phyloP scores from a whole-genome alignment of 352 stramenopile species.

The Globisporangium mamillatum region DNA sequence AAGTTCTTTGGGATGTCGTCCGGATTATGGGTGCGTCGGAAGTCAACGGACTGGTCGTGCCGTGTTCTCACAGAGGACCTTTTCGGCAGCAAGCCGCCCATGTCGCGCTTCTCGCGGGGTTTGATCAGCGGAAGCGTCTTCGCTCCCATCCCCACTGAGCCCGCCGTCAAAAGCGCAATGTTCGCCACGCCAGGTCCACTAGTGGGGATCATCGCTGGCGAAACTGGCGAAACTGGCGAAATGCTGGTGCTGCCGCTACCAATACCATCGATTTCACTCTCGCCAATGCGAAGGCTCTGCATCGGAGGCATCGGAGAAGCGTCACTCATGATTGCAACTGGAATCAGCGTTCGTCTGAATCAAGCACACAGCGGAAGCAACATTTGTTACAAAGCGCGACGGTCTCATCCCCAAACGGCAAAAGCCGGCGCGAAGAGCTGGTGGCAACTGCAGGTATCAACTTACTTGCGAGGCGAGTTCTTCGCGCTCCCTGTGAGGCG shows the following conservation, averaged over 20 bases:
- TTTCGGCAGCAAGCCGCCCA: constrained; percentile 70
- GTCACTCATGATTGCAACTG: constrained; percentile 5
- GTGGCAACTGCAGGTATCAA: background rate
- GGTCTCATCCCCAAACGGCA: background rate
- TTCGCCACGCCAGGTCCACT: constrained; percentile 2
- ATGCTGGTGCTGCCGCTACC: background rate
- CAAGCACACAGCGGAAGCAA: background rate
- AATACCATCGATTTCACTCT: background rate
- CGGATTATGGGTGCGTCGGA: constrained; percentile 66
- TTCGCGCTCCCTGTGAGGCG: constrained; percentile 12
- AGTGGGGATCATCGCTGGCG: background rate
- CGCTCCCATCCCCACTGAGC: constrained; percentile 31
- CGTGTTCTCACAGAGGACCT: constrained; percentile 58
- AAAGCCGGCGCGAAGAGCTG: background rate
- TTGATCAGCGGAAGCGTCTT: constrained; percentile 49
- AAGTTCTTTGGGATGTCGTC: constrained; percentile 76
- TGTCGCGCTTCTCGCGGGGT: constrained; percentile 48
- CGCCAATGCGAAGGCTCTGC: constrained; percentile 10
- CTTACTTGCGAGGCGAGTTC: constrained; percentile 15
- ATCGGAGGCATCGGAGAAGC: constrained; percentile 13
- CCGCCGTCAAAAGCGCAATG: constrained; percentile 9
- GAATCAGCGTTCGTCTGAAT: constrained; percentile 16
- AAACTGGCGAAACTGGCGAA: constrained; percentile 9
- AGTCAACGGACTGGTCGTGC: constrained; percentile 61
- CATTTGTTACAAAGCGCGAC: background rate